Conservation (phyloP, 1,139 yeast genomes). For the Pichia sp. region DNA sequence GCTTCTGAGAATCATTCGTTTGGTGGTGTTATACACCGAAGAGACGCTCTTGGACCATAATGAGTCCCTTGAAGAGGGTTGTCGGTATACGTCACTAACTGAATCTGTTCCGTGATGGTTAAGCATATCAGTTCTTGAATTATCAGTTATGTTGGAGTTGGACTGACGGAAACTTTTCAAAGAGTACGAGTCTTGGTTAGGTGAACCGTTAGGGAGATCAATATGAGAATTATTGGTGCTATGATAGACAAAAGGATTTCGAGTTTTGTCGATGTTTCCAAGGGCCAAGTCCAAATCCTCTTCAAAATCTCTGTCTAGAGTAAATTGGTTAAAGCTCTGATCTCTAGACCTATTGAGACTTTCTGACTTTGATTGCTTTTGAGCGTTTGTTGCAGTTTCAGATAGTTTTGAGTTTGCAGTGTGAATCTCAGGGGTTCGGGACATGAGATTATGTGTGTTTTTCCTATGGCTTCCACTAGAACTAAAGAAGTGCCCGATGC, state of each 20-base stretch:
- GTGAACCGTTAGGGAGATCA: neutral
- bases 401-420: too few species aligned
- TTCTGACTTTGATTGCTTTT: too few species aligned
- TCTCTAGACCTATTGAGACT: slow-evolving; percentile 7
- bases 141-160: slow-evolving; percentile 5
- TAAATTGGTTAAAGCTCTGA: slow-evolving; percentile 23
- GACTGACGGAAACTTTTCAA: slow-evolving; percentile 9
- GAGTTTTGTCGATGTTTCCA: slow-evolving; percentile 19
- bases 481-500: too few species aligned
- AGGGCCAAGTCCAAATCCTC: slow-evolving; percentile 27
- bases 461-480: too few species aligned
- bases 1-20: slow-evolving; percentile 19
- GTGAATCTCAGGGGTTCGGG: too few species aligned
- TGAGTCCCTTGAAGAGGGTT: slow-evolving; percentile 11
- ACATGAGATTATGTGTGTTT: too few species aligned
- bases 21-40: slow-evolving; percentile 20
- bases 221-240: slow-evolving; percentile 5
- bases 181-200: slow-evolving; percentile 9
- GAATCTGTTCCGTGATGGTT: neutral
- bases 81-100: neutral
- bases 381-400: too few species aligned
- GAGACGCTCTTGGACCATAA: slow-evolving; percentile 26
- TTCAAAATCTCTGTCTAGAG: slow-evolving; percentile 26
- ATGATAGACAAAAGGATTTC: slow-evolving; percentile 18
- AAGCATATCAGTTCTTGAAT: slow-evolving; percentile 5